Evolutionary conservation across 179 eudicot genomes (phyloP), one percentile per base, ranked within the genome.

Genomic region (Spinacia oleracea): DNA sequence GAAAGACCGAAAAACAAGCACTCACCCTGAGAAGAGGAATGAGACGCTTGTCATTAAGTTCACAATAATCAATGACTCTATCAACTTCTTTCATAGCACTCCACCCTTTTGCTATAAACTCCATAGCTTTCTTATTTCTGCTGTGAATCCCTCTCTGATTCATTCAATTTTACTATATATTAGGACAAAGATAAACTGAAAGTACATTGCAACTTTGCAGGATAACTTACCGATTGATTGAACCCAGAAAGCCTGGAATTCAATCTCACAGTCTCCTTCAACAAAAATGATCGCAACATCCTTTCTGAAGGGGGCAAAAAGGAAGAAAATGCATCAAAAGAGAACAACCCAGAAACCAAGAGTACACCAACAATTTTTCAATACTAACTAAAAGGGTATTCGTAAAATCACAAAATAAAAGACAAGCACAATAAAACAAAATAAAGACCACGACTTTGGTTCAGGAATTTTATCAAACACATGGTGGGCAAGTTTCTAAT

Each of bases 61-160:
- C 93, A 55, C 91, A 84, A 76, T 95, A 93, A 79, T 95, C 97
- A 70, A 89, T 95, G 59, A 95, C 95, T 87, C 98, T 88, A 70
- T 95, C 98, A 77, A 95, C 98, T 87, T 95, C 98, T 83, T 93
- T 85, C 86, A 95, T 77, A 69, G 98, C 97, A 82, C 88, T 90
- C 94, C 94, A 95, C 45, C 98, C 98, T 91, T 87, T 91, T 42
- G 98, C 98, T 80, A 95, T 93, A 64, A 83, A 85, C 84, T 93
- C 95, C 93, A 85, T 89, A 46, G 98, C 98, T 87, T 81, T 91
- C 89, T 91, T 91, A 80, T 93, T 93, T 85, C 98, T 89, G 82
- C 90, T 90, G 75, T 95, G 98, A 88, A 95, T 84, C 63, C 87
- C 88, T 83, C 97, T 89, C 94, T 93, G 84, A 18, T 73, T 32